These are phyloP conservation scores for Gracilariopsis chorda DNA, from an alignment of 23 red algal species.

Conservation along the genomic window DNA sequence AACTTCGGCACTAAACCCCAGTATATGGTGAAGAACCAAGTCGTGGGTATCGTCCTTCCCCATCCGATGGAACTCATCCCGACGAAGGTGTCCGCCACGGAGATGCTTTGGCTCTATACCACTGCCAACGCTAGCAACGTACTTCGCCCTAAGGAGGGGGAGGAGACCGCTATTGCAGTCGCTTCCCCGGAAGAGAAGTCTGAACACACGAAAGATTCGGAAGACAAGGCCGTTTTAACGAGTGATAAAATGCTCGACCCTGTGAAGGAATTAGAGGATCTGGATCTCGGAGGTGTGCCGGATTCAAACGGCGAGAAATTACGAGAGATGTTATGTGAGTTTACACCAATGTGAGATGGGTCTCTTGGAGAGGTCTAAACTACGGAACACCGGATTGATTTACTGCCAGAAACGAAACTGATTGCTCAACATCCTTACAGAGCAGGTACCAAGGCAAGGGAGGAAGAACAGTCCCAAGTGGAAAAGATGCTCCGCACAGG, in stretches of 20 bases:
- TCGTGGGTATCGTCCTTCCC: background rate
- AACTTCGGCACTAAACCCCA: constrained; percentile 5
- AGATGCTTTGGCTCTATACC: background rate
- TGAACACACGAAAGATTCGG: no score
- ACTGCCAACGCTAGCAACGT: no score
- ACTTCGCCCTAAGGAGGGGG: no score
- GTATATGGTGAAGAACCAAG: constrained; percentile 1
- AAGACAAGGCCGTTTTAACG: no score
- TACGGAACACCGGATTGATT: background rate
- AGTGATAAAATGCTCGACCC: background rate
- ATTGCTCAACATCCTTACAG: background rate
- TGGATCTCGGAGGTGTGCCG: background rate
- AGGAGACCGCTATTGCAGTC: no score
- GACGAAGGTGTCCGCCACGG: background rate
- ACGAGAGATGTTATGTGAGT: background rate
- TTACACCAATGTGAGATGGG: background rate
- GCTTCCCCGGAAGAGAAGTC: no score
- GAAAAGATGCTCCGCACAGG: background rate
- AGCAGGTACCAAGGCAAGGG: background rate
- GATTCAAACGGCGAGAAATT: background rate
- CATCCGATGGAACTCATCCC: background rate
- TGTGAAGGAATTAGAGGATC: background rate
- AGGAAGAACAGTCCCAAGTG: background rate
- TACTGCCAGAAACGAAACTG: background rate
- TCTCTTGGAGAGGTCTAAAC: background rate